Conservation (phyloP, 176 grass and related monocot species). For the Oryza meyeriana region DNA sequence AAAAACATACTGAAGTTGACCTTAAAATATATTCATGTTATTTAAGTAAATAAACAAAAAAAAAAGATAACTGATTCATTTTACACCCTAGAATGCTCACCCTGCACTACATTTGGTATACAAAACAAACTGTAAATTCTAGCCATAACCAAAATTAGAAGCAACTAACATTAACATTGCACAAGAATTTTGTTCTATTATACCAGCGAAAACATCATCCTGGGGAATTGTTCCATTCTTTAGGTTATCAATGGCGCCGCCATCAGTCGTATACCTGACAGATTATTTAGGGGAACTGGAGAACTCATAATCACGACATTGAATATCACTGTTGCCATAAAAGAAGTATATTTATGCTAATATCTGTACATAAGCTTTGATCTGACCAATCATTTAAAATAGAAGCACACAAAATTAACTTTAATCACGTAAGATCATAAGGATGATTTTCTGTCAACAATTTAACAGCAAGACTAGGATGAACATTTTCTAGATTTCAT, state of each 20-base stretch:
- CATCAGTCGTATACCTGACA: constrained; percentile 97
- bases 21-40: background rate
- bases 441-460: background rate
- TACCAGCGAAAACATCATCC: constrained; percentile 88
- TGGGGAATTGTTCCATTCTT: constrained; percentile 73
- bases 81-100: background rate
- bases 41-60: background rate
- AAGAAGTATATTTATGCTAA: background rate
- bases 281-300: constrained; percentile 29
- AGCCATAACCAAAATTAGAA: constrained; percentile 2
- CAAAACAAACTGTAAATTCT: background rate
- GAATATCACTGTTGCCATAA: background rate
- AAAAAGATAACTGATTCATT: background rate
- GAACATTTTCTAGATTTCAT: background rate
- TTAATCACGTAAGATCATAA: background rate
- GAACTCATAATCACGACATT: constrained; percentile 11
- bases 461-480: background rate
- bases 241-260: constrained; percentile 50
- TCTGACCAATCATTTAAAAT: background rate
- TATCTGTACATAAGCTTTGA: background rate
- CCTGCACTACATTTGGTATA: background rate
- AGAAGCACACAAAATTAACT: background rate
- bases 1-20: background rate
- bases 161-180: background rate
- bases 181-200: constrained; percentile 16